Percentiles rank a stretch among this genome's conserved stretches.
These are phyloP conservation scores for Pseudoperonospora humuli DNA, from an alignment of 352 stramenopile species.

Conservation along the genomic window DNA sequence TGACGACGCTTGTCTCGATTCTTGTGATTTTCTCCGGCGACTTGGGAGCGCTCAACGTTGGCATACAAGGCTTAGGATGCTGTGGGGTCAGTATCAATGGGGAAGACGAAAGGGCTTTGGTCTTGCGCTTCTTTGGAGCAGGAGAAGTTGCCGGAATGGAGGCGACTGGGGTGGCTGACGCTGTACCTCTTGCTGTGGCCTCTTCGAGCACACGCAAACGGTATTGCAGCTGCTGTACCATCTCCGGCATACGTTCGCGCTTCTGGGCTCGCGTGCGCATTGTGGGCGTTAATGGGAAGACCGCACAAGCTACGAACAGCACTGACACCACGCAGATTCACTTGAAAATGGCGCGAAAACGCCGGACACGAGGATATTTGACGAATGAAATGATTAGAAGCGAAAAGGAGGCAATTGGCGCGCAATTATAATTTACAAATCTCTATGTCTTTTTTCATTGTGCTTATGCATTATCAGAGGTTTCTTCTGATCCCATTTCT, in stretches of 20 bases:
- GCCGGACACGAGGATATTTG: too few relatives aligned
- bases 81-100: slow-evolving; percentile 19
- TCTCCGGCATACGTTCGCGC: slow-evolving; percentile 10
- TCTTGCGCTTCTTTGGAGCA: slow-evolving; percentile 25
- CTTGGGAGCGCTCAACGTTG: slow-evolving; percentile 1
- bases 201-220: slow-evolving; percentile 10
- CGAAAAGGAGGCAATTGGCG: too few relatives aligned
- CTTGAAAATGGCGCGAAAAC: slow-evolving; percentile 13
- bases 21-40: slow-evolving; percentile 3
- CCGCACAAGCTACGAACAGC: not conserved
- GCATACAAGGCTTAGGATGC: slow-evolving; percentile 6
- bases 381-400: too few relatives aligned
- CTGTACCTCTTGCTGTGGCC: not conserved
- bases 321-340: not conserved
- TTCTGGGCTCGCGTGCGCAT: slow-evolving; percentile 26
- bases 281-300: not conserved
- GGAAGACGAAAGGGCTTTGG: slow-evolving; percentile 6
- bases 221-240: slow-evolving; percentile 11
- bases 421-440: too few relatives aligned
- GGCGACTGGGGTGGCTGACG: not conserved
- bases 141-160: slow-evolving; percentile 5
- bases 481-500: too few relatives aligned
- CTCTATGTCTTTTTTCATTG: not conserved
- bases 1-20: slow-evolving; percentile 1
- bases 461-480: too few relatives aligned